Evolutionary conservation across 1,139 yeast genomes (phyloP).

Genomic region (Nadsonia starkeyi-henricii): DNA sequence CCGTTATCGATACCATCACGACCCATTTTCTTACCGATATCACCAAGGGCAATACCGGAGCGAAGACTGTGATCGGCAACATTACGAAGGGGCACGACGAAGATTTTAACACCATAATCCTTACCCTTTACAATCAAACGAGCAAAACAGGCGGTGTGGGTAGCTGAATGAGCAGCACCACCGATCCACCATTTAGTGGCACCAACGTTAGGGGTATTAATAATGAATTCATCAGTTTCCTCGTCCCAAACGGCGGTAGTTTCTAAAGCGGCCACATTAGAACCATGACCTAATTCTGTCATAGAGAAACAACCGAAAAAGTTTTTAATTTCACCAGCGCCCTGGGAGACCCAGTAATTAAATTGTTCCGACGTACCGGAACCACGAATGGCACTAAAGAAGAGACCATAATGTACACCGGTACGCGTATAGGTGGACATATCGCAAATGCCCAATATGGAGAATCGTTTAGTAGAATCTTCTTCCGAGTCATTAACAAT

Average conservation of each 20-base stretch:
- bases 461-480: conserved; percentile 24
- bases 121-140: conserved; percentile 66
- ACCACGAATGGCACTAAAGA: conserved; percentile 55
- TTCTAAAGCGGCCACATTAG: conserved; percentile 83
- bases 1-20: conserved; percentile 70
- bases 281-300: conserved; percentile 93
- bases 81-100: conserved; percentile 81
- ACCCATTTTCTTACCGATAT: conserved; percentile 91
- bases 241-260: conserved; percentile 78
- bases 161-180: conserved; percentile 90
- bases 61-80: conserved; percentile 45
- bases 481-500: conserved; percentile 34
- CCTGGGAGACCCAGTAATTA: conserved; percentile 61
- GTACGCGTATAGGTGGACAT: conserved; percentile 52
- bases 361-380: conserved; percentile 52
- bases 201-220: conserved; percentile 78
- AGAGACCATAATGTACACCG: conserved; percentile 61
- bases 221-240: conserved; percentile 48
- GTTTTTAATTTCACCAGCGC: conserved; percentile 48
- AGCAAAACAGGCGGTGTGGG: conserved; percentile 72
- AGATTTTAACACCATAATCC: conserved; percentile 84
- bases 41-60: conserved; percentile 78
- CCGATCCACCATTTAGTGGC: conserved; percentile 99
- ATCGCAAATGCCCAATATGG: conserved; percentile 34
- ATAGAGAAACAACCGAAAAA: conserved; percentile 86